These are phyloP conservation scores for Wickerhamomyces canadensis DNA, from an alignment of 805 yeast genomes.

Conservation along the genomic window DNA sequence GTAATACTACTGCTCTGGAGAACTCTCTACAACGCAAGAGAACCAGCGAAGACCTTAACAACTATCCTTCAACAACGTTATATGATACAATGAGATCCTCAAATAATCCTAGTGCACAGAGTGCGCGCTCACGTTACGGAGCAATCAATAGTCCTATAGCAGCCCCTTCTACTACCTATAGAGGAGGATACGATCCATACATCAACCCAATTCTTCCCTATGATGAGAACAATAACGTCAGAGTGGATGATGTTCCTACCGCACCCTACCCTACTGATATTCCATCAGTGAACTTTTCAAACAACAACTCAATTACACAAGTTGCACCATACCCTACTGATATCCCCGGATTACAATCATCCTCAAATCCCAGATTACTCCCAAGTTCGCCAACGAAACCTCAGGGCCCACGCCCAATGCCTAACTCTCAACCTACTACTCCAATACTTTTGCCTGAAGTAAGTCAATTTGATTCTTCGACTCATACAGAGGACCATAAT, in stretches of 20 bases:
- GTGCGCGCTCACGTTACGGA: conserved; percentile 4
- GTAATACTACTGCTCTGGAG: conserved; percentile 6
- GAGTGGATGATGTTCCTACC: background rate
- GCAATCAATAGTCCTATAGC: conserved; percentile 14
- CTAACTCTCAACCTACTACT: conserved; percentile 3
- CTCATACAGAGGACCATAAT: too few species aligned
- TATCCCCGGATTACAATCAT: background rate
- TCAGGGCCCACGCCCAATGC: conserved; percentile 25
- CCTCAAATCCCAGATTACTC: background rate
- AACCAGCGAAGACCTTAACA: conserved; percentile 14
- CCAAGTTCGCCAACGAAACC: conserved; percentile 10
- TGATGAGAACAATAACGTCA: conserved; percentile 1
- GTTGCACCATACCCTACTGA: conserved; percentile 17
- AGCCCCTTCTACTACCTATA: conserved; percentile 16
- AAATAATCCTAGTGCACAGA: conserved; percentile 7
- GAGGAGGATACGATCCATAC: conserved; percentile 15
- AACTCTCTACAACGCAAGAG: conserved; percentile 10
- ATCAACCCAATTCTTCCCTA: conserved; percentile 5
- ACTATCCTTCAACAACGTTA: conserved; percentile 12
- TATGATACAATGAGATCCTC: conserved; percentile 18
- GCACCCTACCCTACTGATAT: conserved; percentile 18
- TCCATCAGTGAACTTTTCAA: background rate
- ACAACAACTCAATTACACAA: background rate
- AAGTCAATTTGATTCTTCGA: background rate
- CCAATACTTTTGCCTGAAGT: conserved; percentile 9